Conservation (phyloP, 805 yeast genomes). For the Saccharomyces mikatae region DNA sequence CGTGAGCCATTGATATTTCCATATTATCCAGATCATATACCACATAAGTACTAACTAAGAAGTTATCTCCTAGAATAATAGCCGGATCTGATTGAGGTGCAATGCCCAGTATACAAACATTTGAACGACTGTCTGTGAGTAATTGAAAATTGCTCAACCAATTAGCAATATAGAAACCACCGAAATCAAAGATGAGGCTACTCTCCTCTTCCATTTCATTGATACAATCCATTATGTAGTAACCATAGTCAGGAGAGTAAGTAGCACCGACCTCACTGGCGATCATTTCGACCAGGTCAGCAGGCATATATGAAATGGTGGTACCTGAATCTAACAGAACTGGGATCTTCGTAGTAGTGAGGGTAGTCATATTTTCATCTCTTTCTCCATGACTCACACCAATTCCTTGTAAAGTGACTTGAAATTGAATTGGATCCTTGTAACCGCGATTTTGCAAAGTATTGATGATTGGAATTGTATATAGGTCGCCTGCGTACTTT, state of each 20-base stretch:
- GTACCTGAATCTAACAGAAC: conserved; percentile 42
- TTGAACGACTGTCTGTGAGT: conserved; percentile 8
- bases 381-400: conserved; percentile 23
- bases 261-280: conserved; percentile 37
- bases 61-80: conserved; percentile 49
- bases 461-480: conserved; percentile 28
- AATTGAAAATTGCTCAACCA: conserved; percentile 36
- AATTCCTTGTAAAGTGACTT: conserved; percentile 31
- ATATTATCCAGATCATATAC: conserved; percentile 48
- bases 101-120: conserved; percentile 39
- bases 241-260: conserved; percentile 36
- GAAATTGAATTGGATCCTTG: conserved; percentile 20
- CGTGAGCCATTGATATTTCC: conserved; percentile 44
- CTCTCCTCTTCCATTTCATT: conserved; percentile 21
- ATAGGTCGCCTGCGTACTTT: conserved; percentile 31
- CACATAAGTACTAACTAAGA: conserved; percentile 47
- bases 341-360: conserved; percentile 24
- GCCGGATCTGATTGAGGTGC: conserved; percentile 17
- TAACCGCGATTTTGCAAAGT: conserved; percentile 10
- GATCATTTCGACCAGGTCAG: conserved; percentile 27
- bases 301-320: conserved; percentile 39
- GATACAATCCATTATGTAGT: conserved; percentile 42
- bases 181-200: conserved; percentile 44
- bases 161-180: conserved; percentile 47
- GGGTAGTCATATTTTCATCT: conserved; percentile 21